Evolutionary conservation across 2,329 filamentous ascomycete genomes (phyloP).

Genomic region (Trichoderma brevicompactum): DNA sequence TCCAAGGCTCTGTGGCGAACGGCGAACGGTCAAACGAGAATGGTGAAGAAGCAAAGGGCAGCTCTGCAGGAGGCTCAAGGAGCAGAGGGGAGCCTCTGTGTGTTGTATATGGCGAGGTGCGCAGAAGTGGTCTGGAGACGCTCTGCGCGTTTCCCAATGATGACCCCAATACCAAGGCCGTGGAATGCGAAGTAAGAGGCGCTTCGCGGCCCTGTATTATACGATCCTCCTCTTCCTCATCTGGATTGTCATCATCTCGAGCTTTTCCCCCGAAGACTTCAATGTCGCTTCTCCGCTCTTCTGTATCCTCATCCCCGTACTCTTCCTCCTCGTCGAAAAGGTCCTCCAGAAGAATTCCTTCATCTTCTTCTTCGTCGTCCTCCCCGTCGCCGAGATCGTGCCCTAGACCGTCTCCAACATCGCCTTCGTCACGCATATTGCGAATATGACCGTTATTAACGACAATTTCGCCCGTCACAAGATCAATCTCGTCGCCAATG

Average conservation of each 20-base stretch:
- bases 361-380: conserved; percentile 47
- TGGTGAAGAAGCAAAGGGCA: conserved; percentile 32
- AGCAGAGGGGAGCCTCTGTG: conserved; percentile 23
- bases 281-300: background rate
- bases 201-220: conserved; percentile 29
- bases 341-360: conserved; percentile 43
- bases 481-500: conserved; percentile 87
- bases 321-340: conserved; percentile 35
- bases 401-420: conserved; percentile 42
- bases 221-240: conserved; percentile 30
- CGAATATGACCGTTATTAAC: conserved; percentile 87
- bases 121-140: background rate
- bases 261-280: background rate
- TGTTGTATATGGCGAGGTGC: conserved; percentile 25
- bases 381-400: conserved; percentile 43
- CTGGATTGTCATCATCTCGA: conserved; percentile 12
- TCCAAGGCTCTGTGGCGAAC: conserved; percentile 30
- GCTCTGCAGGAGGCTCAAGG: conserved; percentile 26
- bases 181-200: conserved; percentile 13
- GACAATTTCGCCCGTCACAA: conserved; percentile 79
- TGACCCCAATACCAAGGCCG: conserved; percentile 28
- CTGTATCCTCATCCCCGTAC: conserved; percentile 17
- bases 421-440: conserved; percentile 61
- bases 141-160: background rate
- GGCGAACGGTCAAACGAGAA: conserved; percentile 32